Evolutionary conservation across 768 basidiomycete species (phyloP).

Genomic region (Amanita rubescens): DNA sequence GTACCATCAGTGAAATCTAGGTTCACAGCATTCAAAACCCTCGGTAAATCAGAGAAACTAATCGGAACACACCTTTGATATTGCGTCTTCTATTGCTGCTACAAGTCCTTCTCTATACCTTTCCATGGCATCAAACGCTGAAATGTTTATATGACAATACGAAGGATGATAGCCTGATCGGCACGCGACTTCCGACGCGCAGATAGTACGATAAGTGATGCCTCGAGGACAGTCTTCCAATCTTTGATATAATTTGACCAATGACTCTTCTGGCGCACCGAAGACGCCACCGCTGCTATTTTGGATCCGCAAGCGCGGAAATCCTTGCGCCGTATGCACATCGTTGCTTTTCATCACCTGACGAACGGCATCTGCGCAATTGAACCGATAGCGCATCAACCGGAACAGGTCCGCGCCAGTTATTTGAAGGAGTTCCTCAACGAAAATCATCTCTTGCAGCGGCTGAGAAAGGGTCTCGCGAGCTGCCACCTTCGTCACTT

Average conservation of each 20-base stretch:
- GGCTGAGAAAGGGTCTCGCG: background rate
- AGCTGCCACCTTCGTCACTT: background rate
- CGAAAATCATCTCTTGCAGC: background rate
- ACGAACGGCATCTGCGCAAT: background rate
- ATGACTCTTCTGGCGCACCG: background rate
- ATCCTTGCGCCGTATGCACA: background rate
- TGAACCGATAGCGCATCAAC: conserved; percentile 2
- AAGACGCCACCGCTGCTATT: background rate
- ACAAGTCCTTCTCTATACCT: background rate
- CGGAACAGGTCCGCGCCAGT: background rate
- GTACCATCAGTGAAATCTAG: background rate
- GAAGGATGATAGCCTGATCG: background rate
- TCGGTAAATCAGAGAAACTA: background rate
- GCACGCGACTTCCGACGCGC: background rate
- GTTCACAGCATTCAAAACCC: background rate
- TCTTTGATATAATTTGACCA: background rate
- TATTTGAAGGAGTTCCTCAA: background rate
- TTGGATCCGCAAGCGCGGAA: background rate
- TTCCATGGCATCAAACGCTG: background rate
- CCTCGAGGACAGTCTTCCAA: background rate
- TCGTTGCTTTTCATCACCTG: background rate
- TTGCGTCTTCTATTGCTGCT: background rate
- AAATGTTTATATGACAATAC: background rate
- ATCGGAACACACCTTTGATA: background rate
- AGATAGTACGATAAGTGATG: background rate